Conservation (phyloP, 441 rosid genomes). For the Syzygium syzygioides region DNA sequence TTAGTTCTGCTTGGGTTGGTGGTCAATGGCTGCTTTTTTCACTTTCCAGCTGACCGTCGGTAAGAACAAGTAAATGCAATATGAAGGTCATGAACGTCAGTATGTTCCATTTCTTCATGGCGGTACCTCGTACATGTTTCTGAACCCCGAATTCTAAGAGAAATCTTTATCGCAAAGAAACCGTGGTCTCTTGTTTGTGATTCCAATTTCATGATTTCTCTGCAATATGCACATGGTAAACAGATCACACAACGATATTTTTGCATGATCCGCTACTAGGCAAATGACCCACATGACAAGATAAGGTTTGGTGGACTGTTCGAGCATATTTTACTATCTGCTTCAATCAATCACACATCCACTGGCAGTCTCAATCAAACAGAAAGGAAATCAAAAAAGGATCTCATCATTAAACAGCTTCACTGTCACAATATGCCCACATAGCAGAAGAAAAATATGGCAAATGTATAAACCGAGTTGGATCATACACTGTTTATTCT, state of each 20-base stretch:
- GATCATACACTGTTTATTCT: background rate
- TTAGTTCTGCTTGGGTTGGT: background rate
- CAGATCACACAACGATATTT: background rate
- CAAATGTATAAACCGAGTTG: background rate
- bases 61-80: background rate
- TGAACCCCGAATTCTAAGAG: background rate
- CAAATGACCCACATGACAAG: background rate
- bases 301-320: background rate
- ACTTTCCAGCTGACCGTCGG: background rate
- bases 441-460: background rate
- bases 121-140: background rate
- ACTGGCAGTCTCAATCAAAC: background rate
- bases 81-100: background rate
- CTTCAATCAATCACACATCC: background rate
- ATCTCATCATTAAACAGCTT: background rate
- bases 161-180: background rate
- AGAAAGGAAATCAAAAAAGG: background rate
- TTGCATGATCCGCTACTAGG: background rate
- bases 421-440: rapidly evolving
- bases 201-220: background rate
- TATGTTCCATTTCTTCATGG: background rate
- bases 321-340: background rate
- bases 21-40: background rate
- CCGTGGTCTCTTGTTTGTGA: background rate
- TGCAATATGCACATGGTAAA: background rate